phyloP scores from a whole-genome alignment of 176 grass and related monocot genomes.

The Raddia guianensis region DNA sequence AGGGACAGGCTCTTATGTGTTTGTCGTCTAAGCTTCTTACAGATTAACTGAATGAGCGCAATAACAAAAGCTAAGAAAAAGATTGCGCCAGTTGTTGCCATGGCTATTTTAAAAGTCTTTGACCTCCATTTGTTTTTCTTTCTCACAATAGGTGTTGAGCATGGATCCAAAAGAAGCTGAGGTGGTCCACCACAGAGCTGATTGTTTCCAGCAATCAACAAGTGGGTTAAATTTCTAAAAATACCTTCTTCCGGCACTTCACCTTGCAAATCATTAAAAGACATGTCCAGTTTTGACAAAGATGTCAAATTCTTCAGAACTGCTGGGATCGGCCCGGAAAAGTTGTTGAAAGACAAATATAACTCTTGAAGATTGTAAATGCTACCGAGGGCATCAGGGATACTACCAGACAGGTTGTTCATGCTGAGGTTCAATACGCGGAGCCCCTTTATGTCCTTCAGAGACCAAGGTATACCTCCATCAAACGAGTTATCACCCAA shows the following conservation, averaged over 20 bases:
- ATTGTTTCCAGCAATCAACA: slow-evolving; percentile 42
- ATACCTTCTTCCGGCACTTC: slow-evolving; percentile 43
- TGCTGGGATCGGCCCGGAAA: slow-evolving; percentile 37
- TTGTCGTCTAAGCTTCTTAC: too few species aligned
- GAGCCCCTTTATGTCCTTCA: slow-evolving; percentile 31
- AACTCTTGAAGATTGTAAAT: slow-evolving; percentile 17
- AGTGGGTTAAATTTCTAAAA: slow-evolving; percentile 39
- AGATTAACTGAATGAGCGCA: too few species aligned
- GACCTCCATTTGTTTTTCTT: background rate
- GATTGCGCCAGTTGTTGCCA: background rate
- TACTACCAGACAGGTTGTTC: slow-evolving; percentile 32
- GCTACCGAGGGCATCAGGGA: slow-evolving; percentile 18
- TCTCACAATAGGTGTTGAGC: background rate
- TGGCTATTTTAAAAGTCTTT: background rate
- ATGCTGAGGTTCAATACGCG: slow-evolving; percentile 33
- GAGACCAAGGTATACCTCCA: slow-evolving; percentile 45
- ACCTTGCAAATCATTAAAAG: slow-evolving; percentile 54
- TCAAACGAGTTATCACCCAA: slow-evolving; percentile 49
- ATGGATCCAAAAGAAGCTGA: slow-evolving; percentile 27
- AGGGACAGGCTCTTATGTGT: too few species aligned
- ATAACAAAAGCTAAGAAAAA: background rate
- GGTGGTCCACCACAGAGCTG: slow-evolving; percentile 43
- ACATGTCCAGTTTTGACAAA: slow-evolving; percentile 40
- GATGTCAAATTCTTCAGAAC: slow-evolving; percentile 37
- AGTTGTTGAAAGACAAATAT: slow-evolving; percentile 47